Base-by-base conservation (phyloP, 148 eudicot species). In the Chenopodium suecicum region DNA sequence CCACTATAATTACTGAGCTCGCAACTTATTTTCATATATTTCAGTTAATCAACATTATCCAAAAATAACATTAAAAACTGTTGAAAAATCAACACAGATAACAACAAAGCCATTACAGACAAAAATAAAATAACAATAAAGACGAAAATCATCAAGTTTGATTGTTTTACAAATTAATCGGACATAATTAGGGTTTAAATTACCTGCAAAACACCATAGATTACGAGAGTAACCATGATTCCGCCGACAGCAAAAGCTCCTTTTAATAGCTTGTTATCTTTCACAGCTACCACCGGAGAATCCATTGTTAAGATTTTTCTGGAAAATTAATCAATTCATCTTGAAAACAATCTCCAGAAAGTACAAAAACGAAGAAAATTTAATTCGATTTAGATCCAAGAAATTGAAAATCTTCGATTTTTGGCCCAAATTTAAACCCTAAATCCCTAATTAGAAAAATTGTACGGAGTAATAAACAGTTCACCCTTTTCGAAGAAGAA, bases 131-230 rank as follows among this genome's bases (percentile, higher is more conserved):
- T 8, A 2, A 32, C 31, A 41, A 50, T 44, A 8, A 22, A 52
- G 69, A 56, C 29, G 60, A 60, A 23, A 73, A 37, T 37, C 14
- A 64, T 25, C n/a, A 17, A 63, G 6, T 44, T 54, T 10, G 54
- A 37, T 37, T 7, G 17, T 14, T 19, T 56, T 8, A 62, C 8
- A 10, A 65, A 46, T 37, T 9, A 48, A 44, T 44, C 2, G 25
- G 2, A 6, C 1, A 19, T 4, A 5, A 1, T 17, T 23, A 65
- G 73, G 74, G 62, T n/a, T 47, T 25, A 34, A 37, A 80, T 7
- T 34, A 81, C 98, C 95, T 94, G 97, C 83, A 92, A 85, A 69
- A 94, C 70, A 47, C 98, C 98, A 37, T 94, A 94, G 66, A 93
- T 90, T 19, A 94, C 91, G 13, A 94, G 94, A 27, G 98, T 92